Percentiles rank a stretch among this genome's conserved stretches.
Evolutionary conservation across 257 asterid genomes (phyloP).

Genomic region (Ehretia macrophylla): DNA sequence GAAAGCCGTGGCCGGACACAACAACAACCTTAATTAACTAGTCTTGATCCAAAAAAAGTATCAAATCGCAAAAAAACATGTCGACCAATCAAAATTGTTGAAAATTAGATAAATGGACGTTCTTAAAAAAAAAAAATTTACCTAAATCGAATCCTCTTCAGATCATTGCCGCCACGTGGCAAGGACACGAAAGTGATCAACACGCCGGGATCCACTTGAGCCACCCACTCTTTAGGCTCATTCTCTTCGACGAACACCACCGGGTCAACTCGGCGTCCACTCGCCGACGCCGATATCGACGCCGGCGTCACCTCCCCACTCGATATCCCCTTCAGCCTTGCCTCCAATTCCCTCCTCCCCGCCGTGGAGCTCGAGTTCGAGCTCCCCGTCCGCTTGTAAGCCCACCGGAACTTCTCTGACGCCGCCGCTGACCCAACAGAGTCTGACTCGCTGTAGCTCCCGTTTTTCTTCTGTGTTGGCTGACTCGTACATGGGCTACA

Average conservation of each 20-base stretch:
- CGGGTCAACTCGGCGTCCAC: conserved; percentile 83
- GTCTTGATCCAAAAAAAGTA: too few species aligned
- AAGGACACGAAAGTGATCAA: conserved; percentile 83
- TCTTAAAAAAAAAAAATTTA: conserved; percentile 14
- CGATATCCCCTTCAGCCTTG: conserved; percentile 82
- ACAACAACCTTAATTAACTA: too few species aligned
- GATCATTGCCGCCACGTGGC: conserved; percentile 96
- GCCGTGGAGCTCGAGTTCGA: conserved; percentile 58
- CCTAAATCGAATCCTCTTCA: conserved; percentile 95
- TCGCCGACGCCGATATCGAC: conserved; percentile 54
- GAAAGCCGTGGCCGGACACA: too few species aligned
- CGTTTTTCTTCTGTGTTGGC: conserved; percentile 36
- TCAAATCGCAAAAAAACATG: too few species aligned
- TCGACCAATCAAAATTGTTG: too few species aligned
- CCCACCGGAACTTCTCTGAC: conserved; percentile 72
- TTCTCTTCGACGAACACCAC: conserved; percentile 84
- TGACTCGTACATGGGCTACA: conserved; percentile 71
- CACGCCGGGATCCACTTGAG: conserved; percentile 97
- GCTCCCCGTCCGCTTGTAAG: conserved; percentile 84
- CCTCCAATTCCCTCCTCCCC: conserved; percentile 88
- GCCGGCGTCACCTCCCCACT: conserved; percentile 86
- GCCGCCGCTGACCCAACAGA: conserved; percentile 18
- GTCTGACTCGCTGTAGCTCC: conserved; percentile 40
- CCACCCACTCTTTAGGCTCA: conserved; percentile 98
- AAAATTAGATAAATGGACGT: too few species aligned